These are phyloP conservation scores for Trichophyton schoenleinii DNA, from an alignment of 2,329 filamentous ascomycete species.

Conservation along the genomic window DNA sequence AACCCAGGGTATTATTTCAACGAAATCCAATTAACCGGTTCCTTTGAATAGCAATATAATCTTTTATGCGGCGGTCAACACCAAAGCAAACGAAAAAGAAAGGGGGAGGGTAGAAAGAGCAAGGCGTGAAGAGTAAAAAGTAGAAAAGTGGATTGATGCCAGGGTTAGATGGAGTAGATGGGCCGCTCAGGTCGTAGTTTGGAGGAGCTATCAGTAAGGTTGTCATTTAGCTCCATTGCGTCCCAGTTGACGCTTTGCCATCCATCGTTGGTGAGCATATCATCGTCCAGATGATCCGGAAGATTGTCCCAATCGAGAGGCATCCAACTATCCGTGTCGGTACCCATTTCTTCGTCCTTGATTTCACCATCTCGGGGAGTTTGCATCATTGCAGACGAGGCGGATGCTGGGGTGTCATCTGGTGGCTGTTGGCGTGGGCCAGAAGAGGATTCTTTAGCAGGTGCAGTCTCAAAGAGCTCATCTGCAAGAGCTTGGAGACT, in stretches of 20 bases:
- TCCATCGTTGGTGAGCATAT: conserved; percentile 12
- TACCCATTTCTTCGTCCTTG: conserved; percentile 21
- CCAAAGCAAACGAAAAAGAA: not conserved
- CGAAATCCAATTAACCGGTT: not conserved
- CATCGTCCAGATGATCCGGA: conserved; percentile 18
- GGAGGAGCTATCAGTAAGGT: conserved; percentile 15
- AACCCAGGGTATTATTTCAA: conserved; percentile 2
- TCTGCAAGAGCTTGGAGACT: too few relatives aligned
- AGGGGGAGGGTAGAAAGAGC: not conserved
- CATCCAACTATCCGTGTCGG: conserved; percentile 20
- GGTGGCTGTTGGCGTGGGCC: conserved; percentile 18
- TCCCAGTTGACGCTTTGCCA: conserved; percentile 26
- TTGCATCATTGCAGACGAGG: conserved; percentile 23
- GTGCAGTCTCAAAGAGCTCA: too few relatives aligned
- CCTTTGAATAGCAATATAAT: not conserved
- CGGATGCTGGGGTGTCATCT: conserved; percentile 29
- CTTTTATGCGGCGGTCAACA: not conserved
- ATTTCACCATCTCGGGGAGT: conserved; percentile 28
- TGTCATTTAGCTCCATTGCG: conserved; percentile 22
- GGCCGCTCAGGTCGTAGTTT: not conserved
- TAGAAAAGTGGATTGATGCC: not conserved
- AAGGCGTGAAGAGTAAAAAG: not conserved
- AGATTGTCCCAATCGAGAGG: conserved; percentile 24
- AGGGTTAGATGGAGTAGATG: conserved; percentile 1
- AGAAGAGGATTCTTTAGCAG: conserved; percentile 24